These are phyloP conservation scores for Houttuynia cordata DNA, from an alignment of 164 flowering plant genomes.

Conservation along the genomic window DNA sequence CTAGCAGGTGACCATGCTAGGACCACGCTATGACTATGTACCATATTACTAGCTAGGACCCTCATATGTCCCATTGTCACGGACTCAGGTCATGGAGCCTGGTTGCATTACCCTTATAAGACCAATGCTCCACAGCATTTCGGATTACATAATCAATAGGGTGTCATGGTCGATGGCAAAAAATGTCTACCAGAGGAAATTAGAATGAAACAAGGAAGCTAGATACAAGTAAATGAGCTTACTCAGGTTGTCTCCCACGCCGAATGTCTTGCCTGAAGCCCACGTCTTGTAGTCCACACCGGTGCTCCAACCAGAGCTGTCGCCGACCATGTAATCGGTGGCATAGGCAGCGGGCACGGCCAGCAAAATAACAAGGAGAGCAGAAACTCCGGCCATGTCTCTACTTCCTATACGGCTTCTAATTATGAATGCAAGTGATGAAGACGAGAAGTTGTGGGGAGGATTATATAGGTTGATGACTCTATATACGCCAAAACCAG, in stretches of 20 bases:
- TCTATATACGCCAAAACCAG: background rate
- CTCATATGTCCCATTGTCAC: no score
- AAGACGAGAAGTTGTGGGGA: background rate
- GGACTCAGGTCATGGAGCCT: no score
- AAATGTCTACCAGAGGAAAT: no score
- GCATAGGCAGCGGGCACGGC: slow-evolving; percentile 9
- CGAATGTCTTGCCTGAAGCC: slow-evolving; percentile 32
- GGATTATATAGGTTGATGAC: background rate
- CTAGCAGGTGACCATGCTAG: no score
- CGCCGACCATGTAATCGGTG: slow-evolving; percentile 32
- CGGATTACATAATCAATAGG: background rate
- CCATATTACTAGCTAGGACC: no score
- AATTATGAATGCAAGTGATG: background rate
- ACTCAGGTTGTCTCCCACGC: slow-evolving; percentile 57
- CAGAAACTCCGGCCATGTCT: slow-evolving; percentile 4
- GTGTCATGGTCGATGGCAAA: no score
- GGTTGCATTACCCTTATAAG: background rate
- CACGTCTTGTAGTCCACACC: slow-evolving; percentile 46
- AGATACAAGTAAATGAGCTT: slow-evolving; percentile 5
- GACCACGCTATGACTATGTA: no score
- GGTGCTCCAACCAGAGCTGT: slow-evolving; percentile 52
- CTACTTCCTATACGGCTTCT: background rate
- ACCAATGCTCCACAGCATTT: background rate
- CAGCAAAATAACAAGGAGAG: slow-evolving; percentile 1
- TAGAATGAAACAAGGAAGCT: background rate